Evolutionary conservation across 257 asterid genomes (phyloP), one percentile per base, ranked within the genome.

Genomic region (Jacaranda mimosifolia): DNA sequence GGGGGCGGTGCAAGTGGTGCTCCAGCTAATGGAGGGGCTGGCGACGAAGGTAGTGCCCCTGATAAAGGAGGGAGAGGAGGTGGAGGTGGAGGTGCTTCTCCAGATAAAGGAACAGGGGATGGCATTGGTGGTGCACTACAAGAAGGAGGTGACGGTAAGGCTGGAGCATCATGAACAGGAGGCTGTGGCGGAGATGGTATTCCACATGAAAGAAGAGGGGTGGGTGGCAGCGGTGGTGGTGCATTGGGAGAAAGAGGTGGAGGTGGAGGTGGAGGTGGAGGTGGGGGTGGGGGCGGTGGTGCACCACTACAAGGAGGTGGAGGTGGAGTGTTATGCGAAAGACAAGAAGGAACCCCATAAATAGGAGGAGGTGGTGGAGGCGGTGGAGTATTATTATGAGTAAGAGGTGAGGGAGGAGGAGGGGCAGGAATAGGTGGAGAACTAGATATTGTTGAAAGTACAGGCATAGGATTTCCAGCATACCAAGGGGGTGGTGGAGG

Each of bases 401-500:
- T 38, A 18, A 72, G 51, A 1, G 73, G 64, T 18, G 77, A 77
- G 0, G 40, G 10, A 52, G 77, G 76, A 18, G 77, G 72, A n/a
- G n/a, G n/a, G n/a, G n/a, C n/a, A 36, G 73, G 68, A 59, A 79
- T 79, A 19, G 79, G 63, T 38, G 75, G 58, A 51, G 76, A 83
- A 77, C 80, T 77, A 45, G 84, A 49, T 62, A 65, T 43, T 58
- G 46, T 63, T 63, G 79, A 15, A 68, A 74, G 77, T 38, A 52
- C 63, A 21, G 55, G 52, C 77, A 63, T 10, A 74, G 69, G 75
- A 82, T 74, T 51, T 36, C 51, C 63, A 64, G 60, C 65, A 68
- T 87, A 66, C 88, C 86, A 87, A 74, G 94, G 91, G n/a, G 90
- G 87, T 53, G 92, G 88, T 8, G 94, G 88, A 51, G 90, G 91